These are phyloP conservation scores for Phytophthora ramorum DNA, from an alignment of 352 stramenopile genomes.

Conservation along the genomic window DNA sequence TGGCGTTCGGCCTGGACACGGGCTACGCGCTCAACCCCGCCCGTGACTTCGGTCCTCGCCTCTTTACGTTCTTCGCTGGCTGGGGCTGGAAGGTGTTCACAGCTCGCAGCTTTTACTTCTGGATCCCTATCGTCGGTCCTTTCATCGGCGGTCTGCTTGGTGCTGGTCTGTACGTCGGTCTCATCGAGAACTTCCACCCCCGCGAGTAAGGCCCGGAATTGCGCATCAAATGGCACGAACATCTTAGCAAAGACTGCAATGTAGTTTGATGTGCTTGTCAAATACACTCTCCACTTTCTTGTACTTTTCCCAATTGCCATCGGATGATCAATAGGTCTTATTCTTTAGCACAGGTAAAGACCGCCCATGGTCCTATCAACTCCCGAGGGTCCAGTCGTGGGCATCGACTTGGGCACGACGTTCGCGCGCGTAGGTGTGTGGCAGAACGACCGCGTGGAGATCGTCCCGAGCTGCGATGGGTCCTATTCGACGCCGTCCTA, in stretches of 20 bases:
- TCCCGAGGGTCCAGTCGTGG: neutral
- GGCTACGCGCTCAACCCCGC: slow-evolving; percentile 52
- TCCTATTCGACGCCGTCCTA: neutral
- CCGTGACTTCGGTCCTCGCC: slow-evolving; percentile 51
- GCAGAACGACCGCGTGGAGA: neutral
- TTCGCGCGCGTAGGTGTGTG: neutral
- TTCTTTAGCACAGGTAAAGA: neutral
- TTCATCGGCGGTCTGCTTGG: slow-evolving; percentile 44
- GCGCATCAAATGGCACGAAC: neutral
- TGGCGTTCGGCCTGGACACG: slow-evolving; percentile 45
- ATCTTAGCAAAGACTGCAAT: neutral
- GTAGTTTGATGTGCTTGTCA: slow-evolving; percentile 11
- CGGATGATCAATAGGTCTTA: too few species aligned
- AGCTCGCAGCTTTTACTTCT: slow-evolving; percentile 39
- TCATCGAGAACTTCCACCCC: slow-evolving; percentile 46
- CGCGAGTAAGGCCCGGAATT: slow-evolving; percentile 21
- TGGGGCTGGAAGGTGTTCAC: slow-evolving; percentile 53
- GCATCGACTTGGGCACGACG: neutral
- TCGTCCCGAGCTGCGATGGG: neutral
- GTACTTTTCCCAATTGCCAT: too few species aligned
- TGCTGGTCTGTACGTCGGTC: slow-evolving; percentile 38
- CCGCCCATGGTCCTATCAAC: too few species aligned
- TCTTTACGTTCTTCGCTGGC: slow-evolving; percentile 52
- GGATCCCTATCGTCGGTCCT: slow-evolving; percentile 50
- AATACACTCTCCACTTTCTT: slow-evolving; percentile 8